Conservation (phyloP, 75 land plant genomes). For the Pinus tabuliformis region DNA sequence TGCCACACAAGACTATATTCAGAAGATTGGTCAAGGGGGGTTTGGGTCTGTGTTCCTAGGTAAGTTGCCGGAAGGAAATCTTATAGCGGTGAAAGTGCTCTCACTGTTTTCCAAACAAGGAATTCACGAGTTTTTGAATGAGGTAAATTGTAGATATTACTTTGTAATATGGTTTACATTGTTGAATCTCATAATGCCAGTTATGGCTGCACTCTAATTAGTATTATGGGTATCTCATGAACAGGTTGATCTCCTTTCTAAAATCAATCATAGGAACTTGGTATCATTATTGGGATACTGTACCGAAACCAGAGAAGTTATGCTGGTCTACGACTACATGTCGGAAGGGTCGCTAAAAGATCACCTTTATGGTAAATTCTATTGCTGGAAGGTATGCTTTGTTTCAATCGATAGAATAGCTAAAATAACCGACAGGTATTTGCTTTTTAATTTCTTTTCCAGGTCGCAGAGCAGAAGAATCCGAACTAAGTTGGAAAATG, state of each 20-base stretch:
- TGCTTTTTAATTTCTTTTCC: background rate
- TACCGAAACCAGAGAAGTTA: conserved; percentile 19
- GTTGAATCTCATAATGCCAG: background rate
- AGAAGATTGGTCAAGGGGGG: conserved; percentile 42
- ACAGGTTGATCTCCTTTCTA: conserved; percentile 18
- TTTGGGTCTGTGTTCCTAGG: conserved; percentile 53
- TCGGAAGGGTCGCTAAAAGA: conserved; percentile 15
- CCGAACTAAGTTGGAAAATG: conserved; percentile 2
- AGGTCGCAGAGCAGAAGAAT: background rate
- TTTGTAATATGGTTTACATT: background rate
- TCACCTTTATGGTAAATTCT: conserved; percentile 36
- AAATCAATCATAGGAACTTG: conserved; percentile 18
- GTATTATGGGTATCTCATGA: background rate
- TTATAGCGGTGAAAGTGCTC: conserved; percentile 45
- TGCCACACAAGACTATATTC: conserved; percentile 46
- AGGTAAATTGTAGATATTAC: background rate
- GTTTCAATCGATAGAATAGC: background rate
- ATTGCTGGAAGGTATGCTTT: background rate
- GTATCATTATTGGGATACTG: conserved; percentile 41
- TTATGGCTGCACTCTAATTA: background rate
- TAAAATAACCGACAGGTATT: background rate
- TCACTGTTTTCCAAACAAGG: conserved; percentile 45
- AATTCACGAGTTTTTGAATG: conserved; percentile 48
- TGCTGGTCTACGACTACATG: conserved; percentile 58
- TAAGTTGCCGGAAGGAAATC: conserved; percentile 20